Base-by-base conservation (phyloP, 192 early-diverging fungal genomes). In the Rhizophagus sp. region DNA sequence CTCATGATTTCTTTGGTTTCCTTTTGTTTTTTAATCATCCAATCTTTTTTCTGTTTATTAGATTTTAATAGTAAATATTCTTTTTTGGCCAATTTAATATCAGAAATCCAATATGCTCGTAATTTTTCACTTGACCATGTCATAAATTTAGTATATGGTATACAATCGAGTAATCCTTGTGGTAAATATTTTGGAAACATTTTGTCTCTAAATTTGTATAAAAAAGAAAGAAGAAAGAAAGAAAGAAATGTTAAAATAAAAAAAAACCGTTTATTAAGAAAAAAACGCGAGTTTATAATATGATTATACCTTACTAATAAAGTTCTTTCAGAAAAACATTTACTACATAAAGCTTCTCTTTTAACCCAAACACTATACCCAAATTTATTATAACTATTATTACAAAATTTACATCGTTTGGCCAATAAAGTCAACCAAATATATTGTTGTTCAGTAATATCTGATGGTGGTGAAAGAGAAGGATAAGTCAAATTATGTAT, bases 361-460 rank as follows among this genome's bases (percentile, higher is more conserved):
- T 57, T 57, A 19, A 57, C 19, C 52, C 52, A 57, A 57, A 57
- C 15, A 4, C 19, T 57, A 17, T 57, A 57, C 17, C 52, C 52
- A 57, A 57, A 57, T 57, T 19, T 57, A 57, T 57, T 57, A 57
- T 57, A 57, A 57, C 52, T 57, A 57, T 57, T 57, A 57, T 57
- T 57, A 69, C 67, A 69, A 36, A 69, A 36, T 69, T 33, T 11
- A 69, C 67, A 69, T 69, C 10, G 2, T 19, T 22, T 39, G 17
- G 67, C 67, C 19, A 69, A 36, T 36, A 69, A 39, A 33, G 67
- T 39, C 19, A 69, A n/a, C 67, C 67, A 69, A 69, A 69, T 39
- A 69, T 69, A 69, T 69, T 69, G 19, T 69, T 69, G 67, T 69
- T 69, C 67, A 17, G 19, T 34, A 36, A 69, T 69, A 22, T 33